Conservation (phyloP, 768 basidiomycete species). For the Suillus variegatus region DNA sequence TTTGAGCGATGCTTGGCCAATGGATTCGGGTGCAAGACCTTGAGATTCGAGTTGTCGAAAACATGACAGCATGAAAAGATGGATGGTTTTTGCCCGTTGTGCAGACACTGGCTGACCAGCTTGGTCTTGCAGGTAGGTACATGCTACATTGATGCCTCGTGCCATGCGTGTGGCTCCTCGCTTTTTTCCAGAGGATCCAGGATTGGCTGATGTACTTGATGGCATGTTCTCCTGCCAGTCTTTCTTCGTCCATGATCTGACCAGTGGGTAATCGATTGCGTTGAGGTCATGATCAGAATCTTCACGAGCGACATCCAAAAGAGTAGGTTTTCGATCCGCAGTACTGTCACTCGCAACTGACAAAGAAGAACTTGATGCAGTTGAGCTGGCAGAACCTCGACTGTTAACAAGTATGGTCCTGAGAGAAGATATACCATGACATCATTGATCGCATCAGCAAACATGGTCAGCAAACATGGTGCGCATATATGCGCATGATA, state of each 20-base stretch:
- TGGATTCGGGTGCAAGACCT: no score
- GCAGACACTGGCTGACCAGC: not conserved
- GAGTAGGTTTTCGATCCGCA: not conserved
- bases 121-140: not conserved
- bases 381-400: not conserved
- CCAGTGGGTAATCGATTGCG: not conserved
- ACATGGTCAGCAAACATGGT: not conserved
- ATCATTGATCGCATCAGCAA: not conserved
- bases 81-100: not conserved
- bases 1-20: no score
- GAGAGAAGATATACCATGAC: not conserved
- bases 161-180: not conserved
- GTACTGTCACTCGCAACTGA: not conserved
- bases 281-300: not conserved
- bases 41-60: not conserved
- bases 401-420: not conserved
- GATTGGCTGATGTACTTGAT: not conserved
- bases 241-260: not conserved
- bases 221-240: conserved; percentile 1
- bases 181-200: not conserved
- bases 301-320: not conserved
- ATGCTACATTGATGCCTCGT: not conserved
- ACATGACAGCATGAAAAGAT: not conserved
- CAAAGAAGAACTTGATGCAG: not conserved
- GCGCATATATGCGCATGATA: not conserved